Evolutionary conservation across 805 yeast genomes (phyloP).

Genomic region (Candida coquimbonensis): DNA sequence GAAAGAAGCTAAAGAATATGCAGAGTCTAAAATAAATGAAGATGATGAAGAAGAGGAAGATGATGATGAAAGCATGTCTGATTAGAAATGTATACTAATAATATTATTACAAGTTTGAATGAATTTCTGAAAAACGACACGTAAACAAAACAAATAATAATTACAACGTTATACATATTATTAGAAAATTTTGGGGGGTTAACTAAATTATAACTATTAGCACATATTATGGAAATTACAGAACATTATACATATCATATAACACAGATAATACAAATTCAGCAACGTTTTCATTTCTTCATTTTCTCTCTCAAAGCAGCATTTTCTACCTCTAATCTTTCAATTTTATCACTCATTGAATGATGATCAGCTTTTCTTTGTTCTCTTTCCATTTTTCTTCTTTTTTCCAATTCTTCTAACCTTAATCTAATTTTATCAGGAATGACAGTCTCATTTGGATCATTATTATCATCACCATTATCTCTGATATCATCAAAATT

Average conservation of each 20-base stretch:
- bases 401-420: constrained; percentile 52
- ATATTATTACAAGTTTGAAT: background rate
- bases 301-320: constrained; percentile 28
- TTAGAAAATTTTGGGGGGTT: no score
- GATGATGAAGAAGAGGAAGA: constrained; percentile 49
- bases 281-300: constrained; percentile 1
- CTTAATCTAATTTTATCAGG: constrained; percentile 39
- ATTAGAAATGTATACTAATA: constrained; percentile 8
- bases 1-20: constrained; percentile 76
- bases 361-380: constrained; percentile 54
- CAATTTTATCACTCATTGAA: constrained; percentile 45
- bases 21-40: constrained; percentile 78
- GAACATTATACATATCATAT: background rate
- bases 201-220: no score
- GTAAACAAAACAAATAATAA: no score
- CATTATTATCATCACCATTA: background rate
- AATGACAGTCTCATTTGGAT: constrained; percentile 5
- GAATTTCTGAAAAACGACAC: background rate
- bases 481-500: constrained; percentile 2
- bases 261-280: background rate
- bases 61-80: constrained; percentile 40
- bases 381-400: constrained; percentile 70
- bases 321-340: constrained; percentile 52
- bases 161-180: no score
- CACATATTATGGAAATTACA: no score